Percentiles rank a stretch among this genome's conserved stretches.
Conservation (phyloP, 495 filamentous ascomycete species). For the Trichoderma reesei region DNA sequence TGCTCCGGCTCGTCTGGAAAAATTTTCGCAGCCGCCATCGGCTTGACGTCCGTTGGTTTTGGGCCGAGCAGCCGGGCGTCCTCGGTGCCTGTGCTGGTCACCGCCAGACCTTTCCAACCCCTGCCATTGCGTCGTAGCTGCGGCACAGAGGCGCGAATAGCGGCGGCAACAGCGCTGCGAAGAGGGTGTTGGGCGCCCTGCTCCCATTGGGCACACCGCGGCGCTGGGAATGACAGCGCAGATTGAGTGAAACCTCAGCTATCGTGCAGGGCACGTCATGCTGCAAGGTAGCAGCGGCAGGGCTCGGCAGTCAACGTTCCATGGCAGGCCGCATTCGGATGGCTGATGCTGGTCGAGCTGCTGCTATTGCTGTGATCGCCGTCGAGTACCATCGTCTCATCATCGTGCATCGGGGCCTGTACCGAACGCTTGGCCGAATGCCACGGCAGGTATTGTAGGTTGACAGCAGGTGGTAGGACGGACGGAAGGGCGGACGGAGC, state of each 20-base stretch:
- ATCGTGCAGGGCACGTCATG: slow-evolving; percentile 2
- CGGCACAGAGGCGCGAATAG: not conserved
- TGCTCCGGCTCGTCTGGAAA: slow-evolving; percentile 2
- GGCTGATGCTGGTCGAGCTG: not conserved
- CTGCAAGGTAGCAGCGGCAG: not conserved
- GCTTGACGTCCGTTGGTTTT: not conserved
- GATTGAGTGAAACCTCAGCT: slow-evolving; percentile 3
- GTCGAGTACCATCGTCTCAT: not conserved
- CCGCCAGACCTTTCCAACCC: not conserved
- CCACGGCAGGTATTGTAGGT: no score
- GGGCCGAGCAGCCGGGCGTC: not conserved
- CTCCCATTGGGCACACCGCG: slow-evolving; percentile 1
- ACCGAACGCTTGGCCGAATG: not conserved
- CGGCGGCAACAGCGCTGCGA: slow-evolving; percentile 3
- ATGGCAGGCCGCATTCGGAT: not conserved
- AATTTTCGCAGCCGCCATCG: not conserved
- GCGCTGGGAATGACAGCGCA: not conserved
- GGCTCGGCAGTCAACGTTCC: not conserved
- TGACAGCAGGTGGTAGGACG: not conserved
- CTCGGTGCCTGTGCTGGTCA: not conserved
- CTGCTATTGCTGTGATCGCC: not conserved
- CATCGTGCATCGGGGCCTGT: not conserved
- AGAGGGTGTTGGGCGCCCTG: not conserved
- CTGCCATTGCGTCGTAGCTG: not conserved
- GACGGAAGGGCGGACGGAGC: not conserved